Evolutionary conservation across 805 yeast genomes (phyloP).

Genomic region (Diddensiella santjacobensis): DNA sequence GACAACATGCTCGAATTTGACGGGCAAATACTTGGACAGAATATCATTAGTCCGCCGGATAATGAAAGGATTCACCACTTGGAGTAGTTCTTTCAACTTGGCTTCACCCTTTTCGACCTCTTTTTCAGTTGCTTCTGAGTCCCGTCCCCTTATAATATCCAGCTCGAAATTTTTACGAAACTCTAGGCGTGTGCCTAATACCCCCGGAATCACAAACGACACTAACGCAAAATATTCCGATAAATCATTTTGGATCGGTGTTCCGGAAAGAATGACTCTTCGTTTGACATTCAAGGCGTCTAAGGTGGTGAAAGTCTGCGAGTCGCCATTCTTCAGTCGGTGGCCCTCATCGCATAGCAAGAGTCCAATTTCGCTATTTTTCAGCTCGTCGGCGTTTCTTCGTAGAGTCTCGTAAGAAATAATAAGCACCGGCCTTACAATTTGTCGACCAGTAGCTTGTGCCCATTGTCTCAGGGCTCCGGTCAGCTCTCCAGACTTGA

Average conservation of each 20-base stretch:
- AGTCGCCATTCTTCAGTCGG: conserved; percentile 81
- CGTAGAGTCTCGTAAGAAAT: conserved; percentile 92
- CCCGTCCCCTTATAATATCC: conserved; percentile 79
- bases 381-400: conserved; percentile 72
- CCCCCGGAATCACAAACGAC: conserved; percentile 92
- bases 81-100: conserved; percentile 66
- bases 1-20: conserved; percentile 95
- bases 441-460: conserved; percentile 76
- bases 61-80: conserved; percentile 80
- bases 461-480: conserved; percentile 79
- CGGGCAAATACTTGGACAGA: conserved; percentile 87
- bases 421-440: conserved; percentile 89
- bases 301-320: conserved; percentile 82
- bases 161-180: conserved; percentile 82
- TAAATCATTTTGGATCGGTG: conserved; percentile 94
- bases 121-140: conserved; percentile 79
- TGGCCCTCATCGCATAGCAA: conserved; percentile 86
- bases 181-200: conserved; percentile 77
- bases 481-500: conserved; percentile 65
- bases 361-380: conserved; percentile 77
- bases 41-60: conserved; percentile 95
- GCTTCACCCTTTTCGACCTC: conserved; percentile 67
- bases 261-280: conserved; percentile 89
- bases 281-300: conserved; percentile 80
- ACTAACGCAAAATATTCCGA: conserved; percentile 89